Base-by-base conservation (phyloP, 2,329 filamentous ascomycete genomes). In the Dryadomyces sulphureus region DNA sequence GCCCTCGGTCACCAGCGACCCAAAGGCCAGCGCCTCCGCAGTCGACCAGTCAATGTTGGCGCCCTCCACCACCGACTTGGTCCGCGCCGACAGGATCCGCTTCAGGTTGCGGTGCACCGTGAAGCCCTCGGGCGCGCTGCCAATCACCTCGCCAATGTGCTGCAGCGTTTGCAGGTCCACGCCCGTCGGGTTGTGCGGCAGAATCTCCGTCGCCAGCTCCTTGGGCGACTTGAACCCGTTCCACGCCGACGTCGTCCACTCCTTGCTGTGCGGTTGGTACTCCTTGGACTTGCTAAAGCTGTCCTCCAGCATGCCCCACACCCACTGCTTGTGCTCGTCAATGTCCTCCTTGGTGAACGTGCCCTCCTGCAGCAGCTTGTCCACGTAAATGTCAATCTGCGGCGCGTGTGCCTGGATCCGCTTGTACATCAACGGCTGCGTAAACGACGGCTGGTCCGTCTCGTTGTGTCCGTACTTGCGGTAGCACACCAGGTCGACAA, bases 391-490 rank as follows among this genome's bases (percentile, higher is more conserved):
- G 60, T 94, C 83, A 49, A 98, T 80, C 61, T 92, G 85, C 40
- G 83, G 79, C 53, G 82, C 75, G 63, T 96, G 87, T 49, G 81
- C 74, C 55, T 80, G 77, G 61, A 98, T 96, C 59, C 84, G 85
- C 80, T 96, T 95, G 78, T 98, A 98, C 92, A 98, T 98, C 56
- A 95, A 70, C 36, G 92, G 92, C 64, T 98, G 92, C n/a, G 92
- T 98, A 73, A 98, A 98, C 36, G 90, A 94, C 41, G 92, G 92
- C 72, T 98, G 92, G 62, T 98, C 92, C 11, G 92, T 98, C 72
- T 98, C 92, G 69, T 98, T 98, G 79, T 98, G 92, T 52, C 92
- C 92, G 64, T 95, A 81, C 72, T 96, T 98, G 60, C 92, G 84
- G 75, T 98, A 98, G 76, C 92, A 98, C 60, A 96, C 88, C 58